These are phyloP conservation scores for Boletus sensibilis DNA, from an alignment of 768 basidiomycete species.

Conservation along the genomic window DNA sequence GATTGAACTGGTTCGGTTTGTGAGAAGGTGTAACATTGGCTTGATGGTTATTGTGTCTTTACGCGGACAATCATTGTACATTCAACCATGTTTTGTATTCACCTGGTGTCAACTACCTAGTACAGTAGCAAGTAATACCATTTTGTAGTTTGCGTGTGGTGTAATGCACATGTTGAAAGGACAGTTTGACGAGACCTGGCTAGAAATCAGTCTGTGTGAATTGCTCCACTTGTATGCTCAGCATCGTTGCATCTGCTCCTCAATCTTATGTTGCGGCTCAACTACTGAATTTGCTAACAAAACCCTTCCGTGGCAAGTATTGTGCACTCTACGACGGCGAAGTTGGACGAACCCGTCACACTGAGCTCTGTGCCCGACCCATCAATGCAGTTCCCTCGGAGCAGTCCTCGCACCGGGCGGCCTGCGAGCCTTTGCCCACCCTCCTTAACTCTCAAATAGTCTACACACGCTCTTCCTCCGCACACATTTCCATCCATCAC, in stretches of 20 bases:
- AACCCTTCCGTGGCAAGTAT: background rate
- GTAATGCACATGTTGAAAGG: background rate
- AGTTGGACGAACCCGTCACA: background rate
- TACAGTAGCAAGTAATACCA: slow-evolving; percentile 10
- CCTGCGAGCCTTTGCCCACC: too few species aligned
- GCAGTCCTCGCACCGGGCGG: too few species aligned
- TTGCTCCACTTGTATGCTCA: background rate
- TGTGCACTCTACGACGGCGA: background rate
- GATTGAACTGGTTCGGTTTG: slow-evolving; percentile 29
- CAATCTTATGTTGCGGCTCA: background rate
- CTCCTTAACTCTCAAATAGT: background rate
- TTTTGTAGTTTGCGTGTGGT: background rate
- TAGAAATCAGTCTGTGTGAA: background rate
- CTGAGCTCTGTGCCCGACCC: background rate
- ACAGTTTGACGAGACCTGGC: background rate
- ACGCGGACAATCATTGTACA: slow-evolving; percentile 14
- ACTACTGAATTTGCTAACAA: background rate
- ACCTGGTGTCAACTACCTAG: background rate
- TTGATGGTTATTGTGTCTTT: slow-evolving; percentile 4
- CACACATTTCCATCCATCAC: background rate
- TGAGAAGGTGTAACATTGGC: slow-evolving; percentile 1
- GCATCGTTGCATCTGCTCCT: background rate
- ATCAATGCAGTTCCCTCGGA: too few species aligned
- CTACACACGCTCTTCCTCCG: background rate
- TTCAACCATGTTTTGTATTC: slow-evolving; percentile 10